Percentiles rank a stretch among this genome's conserved stretches.
Conservation (phyloP, 352 stramenopile genomes). For the Phytophthora pistaciae region DNA sequence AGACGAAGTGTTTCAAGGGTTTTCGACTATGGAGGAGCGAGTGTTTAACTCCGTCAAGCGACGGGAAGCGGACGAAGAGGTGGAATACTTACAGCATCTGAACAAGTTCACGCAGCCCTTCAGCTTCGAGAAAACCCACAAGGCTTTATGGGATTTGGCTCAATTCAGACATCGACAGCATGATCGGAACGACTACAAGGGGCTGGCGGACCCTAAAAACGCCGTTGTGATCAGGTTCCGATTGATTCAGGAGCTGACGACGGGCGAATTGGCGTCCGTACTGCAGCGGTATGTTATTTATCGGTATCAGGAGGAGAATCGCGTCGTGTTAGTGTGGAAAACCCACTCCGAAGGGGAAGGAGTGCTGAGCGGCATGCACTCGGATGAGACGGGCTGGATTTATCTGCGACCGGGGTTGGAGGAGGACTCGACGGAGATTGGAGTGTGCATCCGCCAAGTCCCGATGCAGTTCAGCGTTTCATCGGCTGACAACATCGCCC, state of each 20-base stretch:
- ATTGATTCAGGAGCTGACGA: constrained; percentile 4
- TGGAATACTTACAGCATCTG: constrained; percentile 28
- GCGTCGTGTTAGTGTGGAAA: constrained; percentile 62
- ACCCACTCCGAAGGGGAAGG: constrained; percentile 44
- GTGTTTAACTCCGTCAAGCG: constrained; percentile 9
- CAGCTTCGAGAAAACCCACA: constrained; percentile 24
- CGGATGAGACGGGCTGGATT: constrained; percentile 62
- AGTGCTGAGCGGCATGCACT: constrained; percentile 44
- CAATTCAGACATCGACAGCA: constrained; percentile 26
- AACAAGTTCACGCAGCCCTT: constrained; percentile 31
- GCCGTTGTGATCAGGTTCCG: constrained; percentile 39
- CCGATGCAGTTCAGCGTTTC: constrained; percentile 21
- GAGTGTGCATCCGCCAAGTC: constrained; percentile 13
- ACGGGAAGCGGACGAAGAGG: constrained; percentile 10
- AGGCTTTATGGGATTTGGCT: constrained; percentile 22
- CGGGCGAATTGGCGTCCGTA: constrained; percentile 10
- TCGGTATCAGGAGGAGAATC: constrained; percentile 46
- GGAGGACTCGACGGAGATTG: constrained; percentile 8
- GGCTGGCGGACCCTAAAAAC: constrained; percentile 25
- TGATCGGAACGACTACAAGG: constrained; percentile 25
- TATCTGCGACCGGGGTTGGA: constrained; percentile 9
- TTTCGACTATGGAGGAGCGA: constrained; percentile 7
- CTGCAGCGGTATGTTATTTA: constrained; percentile 27
- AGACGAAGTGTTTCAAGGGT: constrained; percentile 21
- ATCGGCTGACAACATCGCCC: not conserved